phyloP scores from a whole-genome alignment of 2,329 filamentous ascomycete genomes.

The Fusarium staphyleae region DNA sequence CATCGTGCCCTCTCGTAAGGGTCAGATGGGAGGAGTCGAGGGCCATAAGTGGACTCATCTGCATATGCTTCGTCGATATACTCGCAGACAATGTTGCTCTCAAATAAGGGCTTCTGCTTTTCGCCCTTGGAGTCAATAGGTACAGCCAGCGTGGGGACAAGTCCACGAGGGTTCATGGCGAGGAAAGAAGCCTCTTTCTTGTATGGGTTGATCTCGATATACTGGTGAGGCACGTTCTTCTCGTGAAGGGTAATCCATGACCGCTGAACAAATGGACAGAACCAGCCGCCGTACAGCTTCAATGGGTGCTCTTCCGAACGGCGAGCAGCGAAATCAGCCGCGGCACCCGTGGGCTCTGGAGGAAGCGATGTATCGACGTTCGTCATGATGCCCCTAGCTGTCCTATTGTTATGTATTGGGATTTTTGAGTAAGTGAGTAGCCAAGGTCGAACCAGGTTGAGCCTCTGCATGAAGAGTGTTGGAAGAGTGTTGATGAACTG shows the following conservation, averaged over 20 bases:
- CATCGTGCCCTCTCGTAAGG: slow-evolving; percentile 70
- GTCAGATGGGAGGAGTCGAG: slow-evolving; percentile 63
- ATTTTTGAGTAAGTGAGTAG: neutral
- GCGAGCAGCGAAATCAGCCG: slow-evolving; percentile 54
- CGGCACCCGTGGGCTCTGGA: slow-evolving; percentile 56
- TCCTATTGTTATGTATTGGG: neutral
- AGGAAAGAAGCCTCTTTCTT: slow-evolving; percentile 73
- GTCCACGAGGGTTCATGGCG: slow-evolving; percentile 74
- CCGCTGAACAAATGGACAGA: slow-evolving; percentile 75
- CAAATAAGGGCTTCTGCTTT: slow-evolving; percentile 68
- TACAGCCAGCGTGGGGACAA: slow-evolving; percentile 74
- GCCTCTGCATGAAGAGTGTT: slow-evolving; percentile 3
- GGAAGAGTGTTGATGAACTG: slow-evolving; percentile 2
- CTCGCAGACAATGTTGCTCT: slow-evolving; percentile 76
- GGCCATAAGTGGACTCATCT: slow-evolving; percentile 51
- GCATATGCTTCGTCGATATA: slow-evolving; percentile 77
- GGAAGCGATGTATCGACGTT: slow-evolving; percentile 58
- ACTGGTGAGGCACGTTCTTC: slow-evolving; percentile 76
- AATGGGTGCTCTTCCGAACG: slow-evolving; percentile 59
- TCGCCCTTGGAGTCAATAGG: slow-evolving; percentile 44
- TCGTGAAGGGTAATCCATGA: slow-evolving; percentile 77
- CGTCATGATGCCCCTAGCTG: slow-evolving; percentile 45
- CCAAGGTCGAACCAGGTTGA: neutral
- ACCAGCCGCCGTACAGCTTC: slow-evolving; percentile 78
- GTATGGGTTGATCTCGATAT: slow-evolving; percentile 81